These are phyloP conservation scores for Nannochloris sp. DNA, from an alignment of 139 green algal genomes.

Conservation along the genomic window DNA sequence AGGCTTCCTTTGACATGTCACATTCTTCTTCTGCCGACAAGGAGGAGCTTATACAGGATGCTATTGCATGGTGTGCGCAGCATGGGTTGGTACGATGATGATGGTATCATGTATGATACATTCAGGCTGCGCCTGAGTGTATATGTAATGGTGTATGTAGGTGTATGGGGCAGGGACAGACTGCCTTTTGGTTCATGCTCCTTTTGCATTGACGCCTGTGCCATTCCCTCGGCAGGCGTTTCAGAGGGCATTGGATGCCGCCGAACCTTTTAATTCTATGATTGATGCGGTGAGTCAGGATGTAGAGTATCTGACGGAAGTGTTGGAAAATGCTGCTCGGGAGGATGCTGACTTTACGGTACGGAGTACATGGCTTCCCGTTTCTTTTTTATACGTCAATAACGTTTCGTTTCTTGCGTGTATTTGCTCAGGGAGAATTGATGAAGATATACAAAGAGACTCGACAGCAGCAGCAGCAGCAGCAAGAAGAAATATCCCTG, in stretches of 20 bases:
- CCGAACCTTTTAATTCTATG: constrained; percentile 70
- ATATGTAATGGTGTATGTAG: neutral
- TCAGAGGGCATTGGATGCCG: constrained; percentile 37
- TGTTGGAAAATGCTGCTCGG: constrained; percentile 44
- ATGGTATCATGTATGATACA: neutral
- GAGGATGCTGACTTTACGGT: constrained; percentile 79
- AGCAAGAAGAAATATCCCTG: constrained; percentile 44
- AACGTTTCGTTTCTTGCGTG: neutral
- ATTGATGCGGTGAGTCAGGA: constrained; percentile 72
- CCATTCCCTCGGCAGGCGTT: constrained; percentile 59
- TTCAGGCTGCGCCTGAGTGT: neutral
- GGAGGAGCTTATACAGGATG: constrained; percentile 52
- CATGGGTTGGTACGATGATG: constrained; percentile 52
- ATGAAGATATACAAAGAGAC: neutral
- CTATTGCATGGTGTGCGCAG: constrained; percentile 68
- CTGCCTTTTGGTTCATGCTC: constrained; percentile 62
- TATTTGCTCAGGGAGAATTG: neutral
- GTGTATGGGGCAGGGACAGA: constrained; percentile 35
- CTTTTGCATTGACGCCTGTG: constrained; percentile 73
- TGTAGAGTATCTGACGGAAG: constrained; percentile 57
- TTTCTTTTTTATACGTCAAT: no score
- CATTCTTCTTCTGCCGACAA: neutral
- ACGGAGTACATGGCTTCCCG: neutral
- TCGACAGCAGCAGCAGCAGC: neutral
- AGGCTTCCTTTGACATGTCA: neutral